phyloP scores from a whole-genome alignment of 768 basidiomycete genomes.

The Lyophyllum semitale region DNA sequence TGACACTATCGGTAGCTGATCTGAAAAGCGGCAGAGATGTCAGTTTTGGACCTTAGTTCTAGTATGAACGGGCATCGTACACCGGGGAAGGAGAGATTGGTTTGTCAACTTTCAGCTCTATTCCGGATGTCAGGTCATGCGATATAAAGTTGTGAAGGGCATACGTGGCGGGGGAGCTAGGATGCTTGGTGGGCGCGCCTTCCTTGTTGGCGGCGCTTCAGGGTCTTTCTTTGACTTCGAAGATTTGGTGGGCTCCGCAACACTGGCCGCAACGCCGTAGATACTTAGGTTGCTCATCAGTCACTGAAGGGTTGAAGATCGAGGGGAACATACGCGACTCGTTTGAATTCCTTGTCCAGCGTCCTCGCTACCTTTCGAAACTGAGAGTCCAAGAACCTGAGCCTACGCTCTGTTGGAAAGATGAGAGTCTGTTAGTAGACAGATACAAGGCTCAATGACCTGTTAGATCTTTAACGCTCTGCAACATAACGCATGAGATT shows the following conservation, averaged over 20 bases:
- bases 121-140: neutral
- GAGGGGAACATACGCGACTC: conserved; percentile 31
- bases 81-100: conserved; percentile 6
- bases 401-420: conserved; percentile 24
- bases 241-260: conserved; percentile 3
- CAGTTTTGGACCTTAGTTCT: neutral
- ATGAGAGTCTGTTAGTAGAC: neutral
- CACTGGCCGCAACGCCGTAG: conserved; percentile 10
- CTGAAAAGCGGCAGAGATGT: conserved; percentile 22
- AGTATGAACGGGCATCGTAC: conserved; percentile 9
- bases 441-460: neutral
- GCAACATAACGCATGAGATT: neutral
- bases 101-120: conserved; percentile 13
- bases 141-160: neutral
- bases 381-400: conserved; percentile 39
- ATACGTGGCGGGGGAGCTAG: conserved; percentile 14
- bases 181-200: conserved; percentile 16
- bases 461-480: conserved; percentile 15
- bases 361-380: conserved; percentile 41
- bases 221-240: neutral
- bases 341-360: conserved; percentile 45
- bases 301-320: neutral
- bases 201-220: conserved; percentile 1
- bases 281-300: conserved; percentile 5
- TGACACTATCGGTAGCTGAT: conserved; percentile 47